Evolutionary conservation across 2,329 filamentous ascomycete species (phyloP), one percentile per base, ranked within the genome.

Genomic region (Fusarium anguioides): DNA sequence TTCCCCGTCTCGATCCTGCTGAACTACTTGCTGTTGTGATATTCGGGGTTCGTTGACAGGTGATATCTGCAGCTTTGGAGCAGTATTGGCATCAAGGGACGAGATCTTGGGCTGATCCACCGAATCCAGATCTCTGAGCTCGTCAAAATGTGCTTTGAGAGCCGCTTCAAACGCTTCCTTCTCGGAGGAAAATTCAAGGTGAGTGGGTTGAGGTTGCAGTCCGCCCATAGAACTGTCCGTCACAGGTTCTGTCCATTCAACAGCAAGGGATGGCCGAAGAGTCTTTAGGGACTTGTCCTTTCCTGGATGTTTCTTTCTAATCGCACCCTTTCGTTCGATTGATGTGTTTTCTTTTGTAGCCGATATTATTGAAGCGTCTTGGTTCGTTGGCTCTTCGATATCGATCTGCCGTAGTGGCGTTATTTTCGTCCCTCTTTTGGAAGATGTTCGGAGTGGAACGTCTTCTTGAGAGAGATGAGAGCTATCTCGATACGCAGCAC

Each of bases 381-480:
- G 62, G 12, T 18, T 37, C 20, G 29, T 11, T 6, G 20, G 21
- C 14, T 52, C 37, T 5, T 56, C 41, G 9, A 14, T 12, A 27
- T 35, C 37, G 23, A 21, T 12, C 59, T 24, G 27, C 14, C 45
- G 20, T 4, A 37, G 4, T 4, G 42, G 42, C 33, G 42, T 54
- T 33, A 21, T 23, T 6, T 36, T 46, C 4, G 9, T 29, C 20
- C 41, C 48, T 26, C 49, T 62, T 45, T 66, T 75, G 8, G 76
- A 77, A 2, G 74, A 78, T 15, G 65, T 74, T 3, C 75, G 70
- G 27, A 68, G 74, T 31, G 75, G 73, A 2, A 76, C 60, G 7
- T 69, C 58, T 4, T 73, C 66, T 3, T 72, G 41, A 4, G 68
- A 72, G 15, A 75, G 48, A 6, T 27, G 57, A 4, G 70, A 64